Conservation (phyloP, 75 land plant species). For the Pinus tabuliformis region DNA sequence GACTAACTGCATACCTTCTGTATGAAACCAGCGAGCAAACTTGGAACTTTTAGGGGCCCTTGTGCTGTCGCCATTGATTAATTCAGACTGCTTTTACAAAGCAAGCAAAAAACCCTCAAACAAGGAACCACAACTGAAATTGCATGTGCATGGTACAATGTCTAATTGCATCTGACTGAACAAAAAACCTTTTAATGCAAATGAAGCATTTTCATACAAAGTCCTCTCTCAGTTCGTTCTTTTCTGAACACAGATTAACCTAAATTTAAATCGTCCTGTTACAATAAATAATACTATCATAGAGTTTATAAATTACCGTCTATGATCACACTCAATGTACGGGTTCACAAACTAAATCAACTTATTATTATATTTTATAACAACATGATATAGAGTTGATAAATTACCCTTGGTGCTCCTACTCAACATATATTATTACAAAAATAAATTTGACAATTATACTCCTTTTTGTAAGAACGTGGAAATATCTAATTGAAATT, state of each 20-base stretch:
- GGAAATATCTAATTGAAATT: background rate
- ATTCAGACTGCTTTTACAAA: background rate
- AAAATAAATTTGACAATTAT: background rate
- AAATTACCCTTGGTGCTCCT: too few relatives aligned
- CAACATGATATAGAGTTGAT: too few relatives aligned
- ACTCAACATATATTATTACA: background rate
- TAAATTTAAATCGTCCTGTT: background rate
- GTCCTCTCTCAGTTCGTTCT: background rate
- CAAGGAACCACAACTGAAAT: background rate
- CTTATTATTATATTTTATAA: too few relatives aligned
- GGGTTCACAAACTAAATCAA: too few relatives aligned
- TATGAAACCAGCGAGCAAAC: slow-evolving; percentile 81
- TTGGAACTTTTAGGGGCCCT: slow-evolving; percentile 51
- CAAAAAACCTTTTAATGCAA: background rate
- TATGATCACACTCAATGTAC: background rate
- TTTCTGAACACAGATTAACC: background rate
- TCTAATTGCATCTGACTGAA: background rate
- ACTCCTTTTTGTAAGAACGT: background rate
- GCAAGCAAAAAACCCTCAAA: background rate
- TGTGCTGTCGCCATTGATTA: background rate
- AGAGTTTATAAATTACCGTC: background rate
- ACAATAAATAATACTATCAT: background rate
- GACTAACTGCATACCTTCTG: slow-evolving; percentile 49
- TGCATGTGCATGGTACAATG: background rate
- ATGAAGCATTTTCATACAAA: background rate